phyloP scores from a whole-genome alignment of 805 yeast genomes.

The Starmera pachycereana region DNA sequence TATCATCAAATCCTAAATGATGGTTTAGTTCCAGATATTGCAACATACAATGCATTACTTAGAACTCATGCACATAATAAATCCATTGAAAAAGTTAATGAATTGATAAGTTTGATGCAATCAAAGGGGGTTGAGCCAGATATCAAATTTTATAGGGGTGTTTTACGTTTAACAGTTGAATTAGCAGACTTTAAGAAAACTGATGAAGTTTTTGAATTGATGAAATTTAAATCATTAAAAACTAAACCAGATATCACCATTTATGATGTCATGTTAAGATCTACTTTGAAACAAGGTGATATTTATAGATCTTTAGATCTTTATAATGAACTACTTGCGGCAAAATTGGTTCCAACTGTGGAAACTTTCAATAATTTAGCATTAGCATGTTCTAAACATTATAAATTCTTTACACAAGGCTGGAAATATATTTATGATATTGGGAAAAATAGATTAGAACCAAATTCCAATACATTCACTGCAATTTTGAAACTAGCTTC shows the following conservation, averaged over 20 bases:
- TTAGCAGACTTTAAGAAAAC: constrained; percentile 48
- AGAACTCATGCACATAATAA: constrained; percentile 29
- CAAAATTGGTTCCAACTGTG: constrained; percentile 26
- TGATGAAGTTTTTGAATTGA: constrained; percentile 62
- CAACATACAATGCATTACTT: constrained; percentile 31
- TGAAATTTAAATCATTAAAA: constrained; percentile 65
- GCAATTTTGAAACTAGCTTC: constrained; percentile 71
- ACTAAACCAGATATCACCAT: constrained; percentile 60
- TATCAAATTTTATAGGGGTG: constrained; percentile 38
- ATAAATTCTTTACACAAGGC: constrained; percentile 40
- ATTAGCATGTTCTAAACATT: constrained; percentile 52
- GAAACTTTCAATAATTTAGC: constrained; percentile 49
- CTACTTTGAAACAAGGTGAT: constrained; percentile 51
- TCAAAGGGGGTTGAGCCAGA: constrained; percentile 28
- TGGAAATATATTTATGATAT: constrained; percentile 74
- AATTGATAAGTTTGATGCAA: constrained; percentile 15
- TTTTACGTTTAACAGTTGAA: constrained; percentile 52
- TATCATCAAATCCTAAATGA: constrained; percentile 16
- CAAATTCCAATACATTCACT: constrained; percentile 38
- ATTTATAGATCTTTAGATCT: constrained; percentile 70
- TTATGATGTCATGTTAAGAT: constrained; percentile 62
- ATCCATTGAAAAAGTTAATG: constrained; percentile 14
- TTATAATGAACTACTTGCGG: constrained; percentile 53
- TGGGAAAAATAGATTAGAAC: constrained; percentile 33
- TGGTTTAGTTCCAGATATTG: constrained; percentile 20